Evolutionary conservation across 768 basidiomycete genomes (phyloP).

Genomic region (Leccinum incarnatum): DNA sequence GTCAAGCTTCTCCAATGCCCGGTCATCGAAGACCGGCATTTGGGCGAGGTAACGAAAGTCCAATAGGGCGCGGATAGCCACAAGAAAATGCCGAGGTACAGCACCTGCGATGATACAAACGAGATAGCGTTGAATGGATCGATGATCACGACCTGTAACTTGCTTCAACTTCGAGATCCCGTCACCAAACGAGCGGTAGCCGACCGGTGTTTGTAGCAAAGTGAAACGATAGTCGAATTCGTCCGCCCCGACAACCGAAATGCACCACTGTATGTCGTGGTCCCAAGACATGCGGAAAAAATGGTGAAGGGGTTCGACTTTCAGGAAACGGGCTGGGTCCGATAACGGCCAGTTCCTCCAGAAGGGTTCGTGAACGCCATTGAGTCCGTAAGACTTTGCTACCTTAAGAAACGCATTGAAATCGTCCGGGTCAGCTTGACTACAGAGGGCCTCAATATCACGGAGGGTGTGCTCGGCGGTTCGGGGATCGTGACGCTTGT

Average conservation of each 20-base stretch:
- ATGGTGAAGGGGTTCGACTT: neutral
- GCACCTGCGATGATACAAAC: neutral
- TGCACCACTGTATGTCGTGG: no score
- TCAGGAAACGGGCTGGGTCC: neutral
- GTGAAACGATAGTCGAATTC: constrained; percentile 39
- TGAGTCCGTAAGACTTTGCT: no score
- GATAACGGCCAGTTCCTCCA: neutral
- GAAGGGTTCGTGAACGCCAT: neutral
- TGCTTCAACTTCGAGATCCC: constrained; percentile 31
- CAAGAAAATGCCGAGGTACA: neutral
- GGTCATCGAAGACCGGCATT: constrained; percentile 30
- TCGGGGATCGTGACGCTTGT: neutral
- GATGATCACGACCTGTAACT: constrained; percentile 4
- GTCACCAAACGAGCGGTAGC: constrained; percentile 36
- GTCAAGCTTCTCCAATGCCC: constrained; percentile 24
- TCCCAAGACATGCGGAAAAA: neutral
- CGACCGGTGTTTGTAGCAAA: constrained; percentile 34
- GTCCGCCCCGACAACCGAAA: neutral
- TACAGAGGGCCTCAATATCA: neutral
- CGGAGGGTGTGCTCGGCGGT: neutral
- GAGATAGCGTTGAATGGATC: constrained; percentile 13
- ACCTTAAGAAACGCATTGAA: neutral
- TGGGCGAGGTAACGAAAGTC: constrained; percentile 29
- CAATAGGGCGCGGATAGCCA: constrained; percentile 17
- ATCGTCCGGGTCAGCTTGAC: neutral